Base-by-base conservation (phyloP, 108 stramenopile genomes). In the Discostella stelligeroides region DNA sequence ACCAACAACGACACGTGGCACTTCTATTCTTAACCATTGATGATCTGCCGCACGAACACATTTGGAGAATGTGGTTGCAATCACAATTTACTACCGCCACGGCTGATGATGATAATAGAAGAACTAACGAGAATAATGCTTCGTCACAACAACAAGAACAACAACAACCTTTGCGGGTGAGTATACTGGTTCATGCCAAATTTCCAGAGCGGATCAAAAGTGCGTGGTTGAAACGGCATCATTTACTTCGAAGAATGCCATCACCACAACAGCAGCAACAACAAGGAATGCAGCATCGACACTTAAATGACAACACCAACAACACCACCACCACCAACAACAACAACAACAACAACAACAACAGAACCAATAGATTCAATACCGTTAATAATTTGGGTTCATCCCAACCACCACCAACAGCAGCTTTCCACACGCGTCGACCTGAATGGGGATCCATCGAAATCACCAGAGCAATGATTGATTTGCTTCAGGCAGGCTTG, bases 381-480 rank as follows among this genome's bases (percentile, higher is more conserved):
- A 24, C 47, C 3, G 34, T 6, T 34, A 3, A 6, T 28, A 48
- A 25, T 27, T 43, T 4, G 27, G 27, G 14, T 1, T n/a, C 24
- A 50, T 23, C 40, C 47, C n/a, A 28, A 29, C 23, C 20, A 53
- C 30, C 37, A 27, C n/a, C 55, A 38, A 79, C 88, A 40, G 85
- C 88, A 3, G 79, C 67, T 41, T 86, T 70, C 65, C 69, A 83
- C 55, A 65, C 92, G 2, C 73, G 86, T 64, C 68, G 76, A 29
- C 95, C 95, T 5, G 81, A 86, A 13, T 96, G 95, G 95, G 95
- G 95, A 54, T 89, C 89, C n/a, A 66, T 96, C n/a, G 91, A 96
- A 72, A 91, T 94, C 47, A 94, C 95, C 15, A 66, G 86, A 60
- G 92, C 90, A 53, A 96, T 96, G 95, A 72, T 96, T 58, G 92